These are phyloP conservation scores for Globisporangium cederbergense DNA, from an alignment of 352 stramenopile species.

Conservation along the genomic window DNA sequence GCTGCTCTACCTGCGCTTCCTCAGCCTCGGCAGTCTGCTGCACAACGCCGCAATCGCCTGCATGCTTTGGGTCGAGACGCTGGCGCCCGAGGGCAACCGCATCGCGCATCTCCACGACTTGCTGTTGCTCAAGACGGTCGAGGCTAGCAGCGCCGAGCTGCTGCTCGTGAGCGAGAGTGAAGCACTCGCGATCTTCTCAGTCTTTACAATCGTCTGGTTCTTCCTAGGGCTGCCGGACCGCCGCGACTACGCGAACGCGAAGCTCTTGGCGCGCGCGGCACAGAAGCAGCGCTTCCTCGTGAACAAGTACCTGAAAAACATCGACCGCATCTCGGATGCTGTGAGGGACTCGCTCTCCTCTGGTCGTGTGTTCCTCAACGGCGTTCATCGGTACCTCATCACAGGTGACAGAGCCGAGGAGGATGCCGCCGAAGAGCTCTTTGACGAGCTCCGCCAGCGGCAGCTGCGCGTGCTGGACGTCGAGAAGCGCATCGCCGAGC, in stretches of 20 bases:
- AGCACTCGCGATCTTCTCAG: slow-evolving; percentile 34
- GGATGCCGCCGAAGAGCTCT: slow-evolving; percentile 67
- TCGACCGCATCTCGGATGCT: slow-evolving; percentile 29
- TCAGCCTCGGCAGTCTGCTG: slow-evolving; percentile 44
- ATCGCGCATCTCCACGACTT: slow-evolving; percentile 23
- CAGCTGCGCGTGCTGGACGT: slow-evolving; percentile 35
- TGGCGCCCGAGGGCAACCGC: slow-evolving; percentile 1
- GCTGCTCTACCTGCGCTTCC: slow-evolving; percentile 49
- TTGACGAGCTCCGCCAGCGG: slow-evolving; percentile 45
- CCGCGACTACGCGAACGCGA: slow-evolving; percentile 30
- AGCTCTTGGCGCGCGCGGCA: slow-evolving; percentile 21
- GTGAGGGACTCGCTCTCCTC: slow-evolving; percentile 29
- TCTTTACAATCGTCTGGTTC: slow-evolving; percentile 33
- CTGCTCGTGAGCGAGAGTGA: slow-evolving; percentile 25
- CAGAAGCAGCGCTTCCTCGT: slow-evolving; percentile 38
- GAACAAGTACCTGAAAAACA: slow-evolving; percentile 59
- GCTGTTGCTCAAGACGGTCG: slow-evolving; percentile 14
- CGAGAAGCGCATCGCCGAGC: slow-evolving; percentile 37
- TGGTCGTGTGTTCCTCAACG: slow-evolving; percentile 71
- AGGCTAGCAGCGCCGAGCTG: background rate
- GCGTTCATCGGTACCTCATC: slow-evolving; percentile 60
- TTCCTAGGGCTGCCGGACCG: slow-evolving; percentile 31
- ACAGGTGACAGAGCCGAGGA: slow-evolving; percentile 67
- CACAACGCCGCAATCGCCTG: slow-evolving; percentile 43
- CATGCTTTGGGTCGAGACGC: slow-evolving; percentile 26